These are phyloP conservation scores for Pulicaria dysenterica DNA, from an alignment of 129 eudicot species.

Conservation along the genomic window DNA sequence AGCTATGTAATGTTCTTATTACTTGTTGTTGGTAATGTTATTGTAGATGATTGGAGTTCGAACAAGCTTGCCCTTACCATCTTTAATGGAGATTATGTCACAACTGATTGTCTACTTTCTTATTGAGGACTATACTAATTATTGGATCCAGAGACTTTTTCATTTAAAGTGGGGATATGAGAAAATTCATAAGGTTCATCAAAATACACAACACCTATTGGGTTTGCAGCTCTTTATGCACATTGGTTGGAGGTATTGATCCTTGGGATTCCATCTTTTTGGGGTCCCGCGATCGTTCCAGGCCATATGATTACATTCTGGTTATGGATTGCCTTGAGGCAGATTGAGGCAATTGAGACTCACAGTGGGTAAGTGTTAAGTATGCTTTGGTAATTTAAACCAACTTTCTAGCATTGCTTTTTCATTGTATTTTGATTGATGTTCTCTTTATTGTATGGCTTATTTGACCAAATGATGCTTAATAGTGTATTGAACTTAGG, in stretches of 20 bases:
- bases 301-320: constrained; percentile 85
- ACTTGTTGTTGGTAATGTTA: neutral
- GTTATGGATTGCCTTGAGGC: constrained; percentile 85
- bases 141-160: constrained; percentile 78
- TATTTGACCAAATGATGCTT: constrained; percentile 22
- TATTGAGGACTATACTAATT: constrained; percentile 78
- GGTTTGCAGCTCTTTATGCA: constrained; percentile 75
- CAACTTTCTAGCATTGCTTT: constrained; percentile 13
- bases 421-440: constrained; percentile 16
- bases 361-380: constrained; percentile 76
- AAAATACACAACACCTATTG: constrained; percentile 85
- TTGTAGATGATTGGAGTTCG: constrained; percentile 30
- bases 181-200: constrained; percentile 82
- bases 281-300: constrained; percentile 80
- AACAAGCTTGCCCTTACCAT: constrained; percentile 29
- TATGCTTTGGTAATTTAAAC: constrained; percentile 22
- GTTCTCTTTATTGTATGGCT: neutral
- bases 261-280: too few species aligned
- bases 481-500: constrained; percentile 13
- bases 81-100: constrained; percentile 14
- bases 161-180: constrained; percentile 84
- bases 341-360: constrained; percentile 90
- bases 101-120: constrained; percentile 32
- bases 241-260: constrained; percentile 85
- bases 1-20: neutral